These are phyloP conservation scores for Beauveria brongniartii DNA, from an alignment of 2,329 filamentous ascomycete species.

Conservation along the genomic window DNA sequence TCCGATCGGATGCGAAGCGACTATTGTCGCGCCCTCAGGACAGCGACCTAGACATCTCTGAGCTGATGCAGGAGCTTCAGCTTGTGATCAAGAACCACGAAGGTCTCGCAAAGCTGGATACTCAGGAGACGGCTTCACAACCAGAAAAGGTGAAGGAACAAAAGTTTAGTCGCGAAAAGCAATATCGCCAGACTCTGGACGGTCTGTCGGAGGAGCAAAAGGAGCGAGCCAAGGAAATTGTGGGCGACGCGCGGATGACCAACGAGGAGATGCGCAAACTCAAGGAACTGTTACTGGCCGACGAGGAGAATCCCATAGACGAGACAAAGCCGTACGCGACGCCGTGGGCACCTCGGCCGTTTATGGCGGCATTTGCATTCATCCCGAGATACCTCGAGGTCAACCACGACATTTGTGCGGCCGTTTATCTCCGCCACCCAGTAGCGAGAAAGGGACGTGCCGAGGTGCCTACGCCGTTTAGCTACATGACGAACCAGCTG, in stretches of 20 bases:
- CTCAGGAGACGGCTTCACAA: constrained; percentile 10
- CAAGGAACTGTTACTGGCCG: constrained; percentile 48
- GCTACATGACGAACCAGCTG: constrained; percentile 60
- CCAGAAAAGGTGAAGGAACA: constrained; percentile 5
- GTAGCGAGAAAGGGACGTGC: constrained; percentile 74
- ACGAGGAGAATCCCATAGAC: constrained; percentile 71
- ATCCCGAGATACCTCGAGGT: constrained; percentile 94
- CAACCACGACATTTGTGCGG: constrained; percentile 93
- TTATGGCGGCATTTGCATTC: constrained; percentile 88
- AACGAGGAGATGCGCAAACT: constrained; percentile 47
- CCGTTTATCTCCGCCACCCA: constrained; percentile 89
- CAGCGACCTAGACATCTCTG: constrained; percentile 20
- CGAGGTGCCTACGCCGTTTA: constrained; percentile 81
- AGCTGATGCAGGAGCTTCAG: constrained; percentile 26
- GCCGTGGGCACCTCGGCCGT: constrained; percentile 80
- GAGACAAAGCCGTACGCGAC: constrained; percentile 75
- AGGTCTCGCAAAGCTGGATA: constrained; percentile 18
- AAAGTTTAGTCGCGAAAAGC: constrained; percentile 21
- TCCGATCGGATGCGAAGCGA: constrained; percentile 56
- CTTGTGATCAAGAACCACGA: constrained; percentile 26
- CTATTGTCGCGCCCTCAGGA: constrained; percentile 41
- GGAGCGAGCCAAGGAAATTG: constrained; percentile 25
- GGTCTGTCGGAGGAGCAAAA: constrained; percentile 25
- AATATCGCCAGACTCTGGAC: constrained; percentile 27
- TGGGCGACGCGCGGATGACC: constrained; percentile 26